A percentile compares a stretch with the other conserved stretches of the same genome.
phyloP scores from a whole-genome alignment of 2,329 filamentous ascomycete genomes.

The Aspergillus fijiensis region DNA sequence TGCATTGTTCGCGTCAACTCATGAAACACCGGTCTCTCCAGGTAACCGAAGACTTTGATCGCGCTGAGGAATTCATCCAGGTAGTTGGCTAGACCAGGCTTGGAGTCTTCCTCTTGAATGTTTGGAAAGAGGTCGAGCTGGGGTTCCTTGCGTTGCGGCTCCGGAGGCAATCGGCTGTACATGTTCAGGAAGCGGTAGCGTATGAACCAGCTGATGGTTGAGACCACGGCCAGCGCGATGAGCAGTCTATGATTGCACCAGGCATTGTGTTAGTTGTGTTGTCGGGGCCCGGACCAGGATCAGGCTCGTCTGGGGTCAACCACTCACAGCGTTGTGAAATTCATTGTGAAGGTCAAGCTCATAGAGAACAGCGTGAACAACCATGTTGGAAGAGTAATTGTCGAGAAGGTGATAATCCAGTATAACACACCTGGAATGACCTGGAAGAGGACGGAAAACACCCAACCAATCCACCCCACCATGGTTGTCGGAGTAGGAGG shows the following conservation, averaged over 20 bases:
- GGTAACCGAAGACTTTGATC: slow-evolving; percentile 97
- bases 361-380: slow-evolving; percentile 88
- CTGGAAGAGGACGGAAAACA: slow-evolving; percentile 51
- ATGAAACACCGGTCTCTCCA: slow-evolving; percentile 95
- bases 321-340: slow-evolving; percentile 85
- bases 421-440: slow-evolving; percentile 64
- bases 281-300: not conserved
- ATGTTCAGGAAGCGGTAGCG: slow-evolving; percentile 95
- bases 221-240: slow-evolving; percentile 72
- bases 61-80: slow-evolving; percentile 96
- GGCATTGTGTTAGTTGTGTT: slow-evolving; percentile 6
- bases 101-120: slow-evolving; percentile 82
- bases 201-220: slow-evolving; percentile 89
- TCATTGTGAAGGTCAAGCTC: slow-evolving; percentile 96
- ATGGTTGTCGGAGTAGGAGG: slow-evolving; percentile 36
- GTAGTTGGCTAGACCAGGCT: slow-evolving; percentile 91
- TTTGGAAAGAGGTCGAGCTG: slow-evolving; percentile 95
- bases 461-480: slow-evolving; percentile 49
- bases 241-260: slow-evolving; percentile 60
- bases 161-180: slow-evolving; percentile 89
- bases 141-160: slow-evolving; percentile 93
- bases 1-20: slow-evolving; percentile 98
- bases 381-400: slow-evolving; percentile 84
- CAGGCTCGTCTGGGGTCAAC: not conserved
- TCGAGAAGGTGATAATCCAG: slow-evolving; percentile 79